These are phyloP conservation scores for Pythium biforme DNA, from an alignment of 352 stramenopile genomes.

Conservation along the genomic window DNA sequence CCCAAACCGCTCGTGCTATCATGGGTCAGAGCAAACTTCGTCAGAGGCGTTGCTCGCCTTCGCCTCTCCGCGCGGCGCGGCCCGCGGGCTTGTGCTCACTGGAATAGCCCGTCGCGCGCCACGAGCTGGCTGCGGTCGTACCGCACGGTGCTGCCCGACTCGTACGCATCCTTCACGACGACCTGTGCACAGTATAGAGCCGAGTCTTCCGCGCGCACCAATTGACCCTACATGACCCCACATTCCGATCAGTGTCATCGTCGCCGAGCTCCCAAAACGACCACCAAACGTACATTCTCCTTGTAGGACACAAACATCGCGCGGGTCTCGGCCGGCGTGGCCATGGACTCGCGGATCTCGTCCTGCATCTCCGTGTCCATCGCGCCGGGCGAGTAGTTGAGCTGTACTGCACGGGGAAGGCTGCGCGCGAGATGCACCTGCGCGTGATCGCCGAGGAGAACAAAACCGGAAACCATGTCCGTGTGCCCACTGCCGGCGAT, in stretches of 20 bases:
- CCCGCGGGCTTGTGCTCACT: too few species aligned
- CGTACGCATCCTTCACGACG: neutral
- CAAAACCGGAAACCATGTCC: too few species aligned
- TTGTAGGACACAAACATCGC: slow-evolving; percentile 13
- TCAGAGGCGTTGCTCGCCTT: too few species aligned
- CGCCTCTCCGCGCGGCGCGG: too few species aligned
- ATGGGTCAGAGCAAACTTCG: too few species aligned
- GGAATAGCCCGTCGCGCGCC: slow-evolving; percentile 5
- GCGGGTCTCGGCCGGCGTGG: neutral
- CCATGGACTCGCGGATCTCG: slow-evolving; percentile 47
- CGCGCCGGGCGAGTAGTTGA: slow-evolving; percentile 85
- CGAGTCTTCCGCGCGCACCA: slow-evolving; percentile 13
- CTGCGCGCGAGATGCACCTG: too few species aligned
- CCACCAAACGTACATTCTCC: neutral
- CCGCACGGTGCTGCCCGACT: slow-evolving; percentile 3
- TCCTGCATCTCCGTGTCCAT: slow-evolving; percentile 88
- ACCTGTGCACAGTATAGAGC: slow-evolving; percentile 9
- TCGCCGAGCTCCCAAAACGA: neutral
- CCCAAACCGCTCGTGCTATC: too few species aligned
- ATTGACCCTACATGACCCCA: neutral
- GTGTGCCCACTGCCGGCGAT: slow-evolving; percentile 19
- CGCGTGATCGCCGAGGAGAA: too few species aligned
- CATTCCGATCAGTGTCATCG: neutral
- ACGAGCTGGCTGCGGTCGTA: slow-evolving; percentile 13
- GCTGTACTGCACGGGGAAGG: too few species aligned